A percentile compares a stretch with the other conserved stretches of the same genome.
Evolutionary conservation across 1,139 yeast genomes (phyloP).

Genomic region (Zygotorulaspora mrakii): DNA sequence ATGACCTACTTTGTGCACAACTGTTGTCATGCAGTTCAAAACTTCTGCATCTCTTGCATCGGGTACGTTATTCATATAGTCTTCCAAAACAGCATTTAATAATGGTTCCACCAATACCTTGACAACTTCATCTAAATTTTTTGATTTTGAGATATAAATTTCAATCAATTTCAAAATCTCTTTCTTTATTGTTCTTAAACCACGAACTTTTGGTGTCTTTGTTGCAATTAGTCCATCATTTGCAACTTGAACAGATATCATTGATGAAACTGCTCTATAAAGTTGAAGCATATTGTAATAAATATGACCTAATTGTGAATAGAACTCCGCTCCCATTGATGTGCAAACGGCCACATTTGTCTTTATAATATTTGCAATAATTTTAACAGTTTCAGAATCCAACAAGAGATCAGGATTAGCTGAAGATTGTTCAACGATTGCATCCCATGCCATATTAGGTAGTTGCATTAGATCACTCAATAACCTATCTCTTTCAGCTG

Average conservation of each 20-base stretch:
- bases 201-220: constrained; percentile 92
- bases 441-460: constrained; percentile 93
- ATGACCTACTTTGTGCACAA: constrained; percentile 81
- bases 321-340: constrained; percentile 88
- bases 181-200: constrained; percentile 91
- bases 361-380: constrained; percentile 87
- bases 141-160: constrained; percentile 79
- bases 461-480: constrained; percentile 78
- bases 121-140: constrained; percentile 77
- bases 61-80: constrained; percentile 83
- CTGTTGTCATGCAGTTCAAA: constrained; percentile 86
- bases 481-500: constrained; percentile 65
- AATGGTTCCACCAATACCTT: constrained; percentile 79
- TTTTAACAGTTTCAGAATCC: constrained; percentile 84
- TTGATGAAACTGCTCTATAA: constrained; percentile 84
- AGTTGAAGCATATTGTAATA: constrained; percentile 87
- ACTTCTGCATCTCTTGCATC: constrained; percentile 99
- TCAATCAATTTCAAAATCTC: constrained; percentile 89
- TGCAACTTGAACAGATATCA: constrained; percentile 79
- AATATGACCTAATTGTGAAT: constrained; percentile 80
- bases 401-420: constrained; percentile 80
- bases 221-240: constrained; percentile 82
- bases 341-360: constrained; percentile 93
- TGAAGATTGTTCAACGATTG: constrained; percentile 83
- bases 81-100: constrained; percentile 81